Base-by-base conservation (phyloP, 305 asterid genomes). In the Solanum hybrid region DNA sequence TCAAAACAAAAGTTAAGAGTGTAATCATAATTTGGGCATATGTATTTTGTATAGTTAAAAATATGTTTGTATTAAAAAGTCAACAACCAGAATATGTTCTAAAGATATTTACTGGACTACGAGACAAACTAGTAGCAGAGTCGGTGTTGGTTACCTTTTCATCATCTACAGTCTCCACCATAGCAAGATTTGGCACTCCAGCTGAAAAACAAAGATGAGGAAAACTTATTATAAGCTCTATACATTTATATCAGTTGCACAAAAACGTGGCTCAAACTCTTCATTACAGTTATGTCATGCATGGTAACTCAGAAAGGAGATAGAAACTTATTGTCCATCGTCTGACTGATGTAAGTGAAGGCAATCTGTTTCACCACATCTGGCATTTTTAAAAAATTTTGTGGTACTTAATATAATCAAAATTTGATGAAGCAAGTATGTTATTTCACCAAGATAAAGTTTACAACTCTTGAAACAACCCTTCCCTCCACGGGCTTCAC, bases 91-190 rank as follows among this genome's bases (percentile, higher is more conserved):
- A 66, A 66, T 10, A 24, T 69, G 76, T 24, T 69, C 31, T 24
- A 69, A 69, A 10, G 75, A 69, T 10, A 69, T 69, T 69, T 69
- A 24, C 69, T 56, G 24, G 69, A 56, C 24, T 56, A 56, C 4
- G 60, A 34, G 10, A 90, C 32, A 36, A 42, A 51, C 6, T 76
- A 26, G 72, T 86, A 29, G 56, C 87, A 85, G 38, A 40, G 71
- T 42, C 24, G 0, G 87, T 81, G 87, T 84, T 10, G 22, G 26
- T 79, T 92, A 97, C 99, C 98, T 97, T 97, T 89, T 93, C 98
- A 91, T 97, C 99, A 92, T 97, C 99, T 75, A 97, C 98, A 35
- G 96, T 95, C 94, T 97, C 98, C 91, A 97, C 99, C 97, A 96
- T 92, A 89, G 95, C 94, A 37, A 97, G 98, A 93, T 96, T 95